Base-by-base conservation (phyloP, 2,329 filamentous ascomycete genomes). In the Intubia oerlemansii region DNA sequence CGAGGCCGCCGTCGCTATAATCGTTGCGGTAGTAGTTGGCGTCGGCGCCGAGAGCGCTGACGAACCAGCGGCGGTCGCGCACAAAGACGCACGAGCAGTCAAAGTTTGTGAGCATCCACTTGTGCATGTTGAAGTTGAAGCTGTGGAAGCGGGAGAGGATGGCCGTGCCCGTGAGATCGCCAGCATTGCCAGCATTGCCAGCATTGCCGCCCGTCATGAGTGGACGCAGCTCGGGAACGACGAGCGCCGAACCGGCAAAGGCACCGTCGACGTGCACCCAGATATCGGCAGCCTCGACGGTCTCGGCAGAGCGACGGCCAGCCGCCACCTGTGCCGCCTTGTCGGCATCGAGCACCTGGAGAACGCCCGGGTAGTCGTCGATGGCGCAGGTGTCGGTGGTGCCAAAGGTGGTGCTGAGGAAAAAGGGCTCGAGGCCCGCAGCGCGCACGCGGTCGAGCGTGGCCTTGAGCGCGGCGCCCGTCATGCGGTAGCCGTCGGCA, bases 181-280 rank as follows among this genome's bases (percentile, higher is more conserved):
- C n/a, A n/a, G n/a, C n/a, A n/a, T n/a, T n/a, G n/a, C n/a, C n/a
- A n/a, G n/a, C n/a, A n/a, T n/a, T n/a, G n/a, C n/a, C n/a, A n/a
- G n/a, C n/a, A 10, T 37, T 19, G 12, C 27, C 15, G 3, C 24
- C 29, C 10, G 25, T n/a, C 17, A 37, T 11, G 21, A 19, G 21
- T 18, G 29, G 24, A 37, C 81, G 76, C 50, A 78, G 76, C 48
- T 91, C 80, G 3, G 81, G 75, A 14, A 77, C 72, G 4, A 92
- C 56, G 4, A 95, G 66, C 1, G 84, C 78, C 0, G 80, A 71
- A 3, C 85, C 85, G 1, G 85, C 85, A 49, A 91, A 93, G 1
- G 85, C 85, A 9, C 80, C 85, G 51, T 95, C 85, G 30, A 93
- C 67, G 50, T 95, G 85, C 13, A 92, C 75, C 84, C 85, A 93